phyloP scores from a whole-genome alignment of 805 yeast genomes.

The Tetrapisispora iriomotensis region DNA sequence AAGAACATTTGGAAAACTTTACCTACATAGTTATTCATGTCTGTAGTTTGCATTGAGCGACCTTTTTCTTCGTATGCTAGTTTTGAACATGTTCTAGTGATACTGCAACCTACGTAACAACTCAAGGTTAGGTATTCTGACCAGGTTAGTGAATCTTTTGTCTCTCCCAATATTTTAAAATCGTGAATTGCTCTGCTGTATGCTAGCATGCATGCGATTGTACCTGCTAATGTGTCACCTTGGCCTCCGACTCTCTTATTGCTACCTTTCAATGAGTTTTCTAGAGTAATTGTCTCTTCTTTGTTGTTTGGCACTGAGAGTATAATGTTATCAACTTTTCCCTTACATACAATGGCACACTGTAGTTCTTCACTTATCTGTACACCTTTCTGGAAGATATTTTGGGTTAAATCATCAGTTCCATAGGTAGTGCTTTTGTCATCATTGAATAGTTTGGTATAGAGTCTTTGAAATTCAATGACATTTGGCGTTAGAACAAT shows the following conservation, averaged over 20 bases:
- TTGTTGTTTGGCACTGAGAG: neutral
- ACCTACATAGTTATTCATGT: constrained; percentile 61
- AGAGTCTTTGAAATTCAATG: constrained; percentile 67
- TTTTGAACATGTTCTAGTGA: constrained; percentile 56
- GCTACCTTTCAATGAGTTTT: constrained; percentile 50
- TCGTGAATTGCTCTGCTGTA: constrained; percentile 67
- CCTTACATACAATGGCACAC: constrained; percentile 51
- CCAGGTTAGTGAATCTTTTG: constrained; percentile 21
- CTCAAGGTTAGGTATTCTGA: constrained; percentile 38
- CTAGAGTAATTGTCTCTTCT: constrained; percentile 26
- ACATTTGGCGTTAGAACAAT: constrained; percentile 85
- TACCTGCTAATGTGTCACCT: constrained; percentile 87
- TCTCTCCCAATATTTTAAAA: constrained; percentile 42
- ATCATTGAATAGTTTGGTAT: constrained; percentile 34
- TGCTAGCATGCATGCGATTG: constrained; percentile 69
- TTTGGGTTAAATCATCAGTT: constrained; percentile 1
- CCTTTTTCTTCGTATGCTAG: constrained; percentile 58
- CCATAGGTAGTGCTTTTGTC: too few species aligned
- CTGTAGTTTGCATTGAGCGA: constrained; percentile 78
- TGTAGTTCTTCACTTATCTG: constrained; percentile 17
- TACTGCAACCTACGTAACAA: constrained; percentile 59
- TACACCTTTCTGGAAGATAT: neutral
- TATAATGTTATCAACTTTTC: constrained; percentile 45
- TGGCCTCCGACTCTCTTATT: constrained; percentile 88
- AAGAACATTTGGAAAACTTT: constrained; percentile 46